Evolutionary conservation across 306 rosid genomes (phyloP).

Genomic region (Rosa chinensis): DNA sequence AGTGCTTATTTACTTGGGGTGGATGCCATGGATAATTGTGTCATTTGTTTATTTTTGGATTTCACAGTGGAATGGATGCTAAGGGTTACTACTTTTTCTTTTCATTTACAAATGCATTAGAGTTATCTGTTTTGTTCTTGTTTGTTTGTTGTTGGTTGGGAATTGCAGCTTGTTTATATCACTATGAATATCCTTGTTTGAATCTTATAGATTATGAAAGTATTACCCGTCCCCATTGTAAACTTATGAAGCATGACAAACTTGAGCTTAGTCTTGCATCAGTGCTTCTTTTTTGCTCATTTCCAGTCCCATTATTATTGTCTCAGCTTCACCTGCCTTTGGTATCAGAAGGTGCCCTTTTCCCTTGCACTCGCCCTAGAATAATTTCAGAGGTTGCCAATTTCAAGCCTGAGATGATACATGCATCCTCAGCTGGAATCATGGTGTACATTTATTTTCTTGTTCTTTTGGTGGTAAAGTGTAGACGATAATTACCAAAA

Average conservation of each 20-base stretch:
- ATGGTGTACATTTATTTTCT: slow-evolving; percentile 30
- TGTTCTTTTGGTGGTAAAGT: slow-evolving; percentile 12
- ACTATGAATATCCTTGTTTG: background rate
- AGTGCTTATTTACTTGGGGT: too few relatives aligned
- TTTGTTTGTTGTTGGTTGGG: too few relatives aligned
- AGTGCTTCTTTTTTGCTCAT: background rate
- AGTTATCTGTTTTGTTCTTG: too few relatives aligned
- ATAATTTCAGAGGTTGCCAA: slow-evolving; percentile 91
- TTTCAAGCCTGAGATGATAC: slow-evolving; percentile 97
- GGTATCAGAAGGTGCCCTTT: slow-evolving; percentile 94
- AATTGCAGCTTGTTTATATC: background rate
- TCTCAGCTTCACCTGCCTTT: slow-evolving; percentile 85
- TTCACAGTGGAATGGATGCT: too few relatives aligned
- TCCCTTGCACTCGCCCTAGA: slow-evolving; percentile 98
- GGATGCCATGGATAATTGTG: too few relatives aligned
- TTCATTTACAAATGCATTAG: too few relatives aligned
- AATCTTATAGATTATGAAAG: background rate
- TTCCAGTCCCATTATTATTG: background rate
- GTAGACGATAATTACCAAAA: slow-evolving; percentile 21
- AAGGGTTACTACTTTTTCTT: too few relatives aligned
- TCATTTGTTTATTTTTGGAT: too few relatives aligned
- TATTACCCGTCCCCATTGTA: background rate
- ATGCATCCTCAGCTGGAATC: slow-evolving; percentile 97
- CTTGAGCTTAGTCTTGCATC: slow-evolving; percentile 20
- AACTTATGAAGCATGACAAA: slow-evolving; percentile 6